phyloP scores from a whole-genome alignment of 2,329 filamentous ascomycete genomes.

The Onygenales sp. region DNA sequence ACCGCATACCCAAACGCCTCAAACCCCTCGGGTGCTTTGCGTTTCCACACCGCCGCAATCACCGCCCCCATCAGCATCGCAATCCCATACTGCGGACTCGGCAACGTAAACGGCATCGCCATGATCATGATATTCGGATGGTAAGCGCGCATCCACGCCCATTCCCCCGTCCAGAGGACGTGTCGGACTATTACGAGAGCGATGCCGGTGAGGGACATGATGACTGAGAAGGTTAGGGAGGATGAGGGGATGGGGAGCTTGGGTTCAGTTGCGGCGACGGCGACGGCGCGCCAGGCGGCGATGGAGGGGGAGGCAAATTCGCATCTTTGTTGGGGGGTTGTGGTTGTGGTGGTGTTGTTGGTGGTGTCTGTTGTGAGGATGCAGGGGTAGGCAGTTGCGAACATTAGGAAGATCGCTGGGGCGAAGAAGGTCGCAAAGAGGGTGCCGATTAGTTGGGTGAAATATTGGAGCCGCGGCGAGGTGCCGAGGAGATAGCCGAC shows the following conservation, averaged over 20 bases:
- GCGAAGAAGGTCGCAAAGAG: slow-evolving; percentile 58
- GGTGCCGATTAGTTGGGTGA: slow-evolving; percentile 54
- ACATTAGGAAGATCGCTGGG: slow-evolving; percentile 58
- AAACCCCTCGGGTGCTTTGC: slow-evolving; percentile 43
- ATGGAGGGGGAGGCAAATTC: slow-evolving; percentile 55
- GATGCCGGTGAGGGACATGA: slow-evolving; percentile 33
- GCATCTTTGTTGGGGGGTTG: slow-evolving; percentile 27
- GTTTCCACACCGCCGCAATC: slow-evolving; percentile 45
- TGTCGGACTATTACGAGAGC: slow-evolving; percentile 5
- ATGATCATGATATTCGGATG: slow-evolving; percentile 27
- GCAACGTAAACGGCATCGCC: slow-evolving; percentile 49
- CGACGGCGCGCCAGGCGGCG: slow-evolving; percentile 56
- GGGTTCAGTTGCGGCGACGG: slow-evolving; percentile 51
- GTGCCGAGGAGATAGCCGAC: slow-evolving; percentile 59
- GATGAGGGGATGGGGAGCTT: slow-evolving; percentile 45
- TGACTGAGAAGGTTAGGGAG: slow-evolving; percentile 42
- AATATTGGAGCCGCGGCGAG: slow-evolving; percentile 55
- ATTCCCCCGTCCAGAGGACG: slow-evolving; percentile 4
- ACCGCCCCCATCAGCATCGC: slow-evolving; percentile 51
- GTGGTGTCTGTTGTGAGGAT: slow-evolving; percentile 38
- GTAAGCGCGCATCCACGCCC: slow-evolving; percentile 5
- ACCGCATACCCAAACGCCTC: slow-evolving; percentile 52
- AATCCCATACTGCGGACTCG: slow-evolving; percentile 47
- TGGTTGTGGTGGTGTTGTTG: background rate
- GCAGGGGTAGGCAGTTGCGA: slow-evolving; percentile 59